Evolutionary conservation across 805 yeast genomes (phyloP), one percentile per base, ranked within the genome.

Genomic region (Lachancea fermentati): DNA sequence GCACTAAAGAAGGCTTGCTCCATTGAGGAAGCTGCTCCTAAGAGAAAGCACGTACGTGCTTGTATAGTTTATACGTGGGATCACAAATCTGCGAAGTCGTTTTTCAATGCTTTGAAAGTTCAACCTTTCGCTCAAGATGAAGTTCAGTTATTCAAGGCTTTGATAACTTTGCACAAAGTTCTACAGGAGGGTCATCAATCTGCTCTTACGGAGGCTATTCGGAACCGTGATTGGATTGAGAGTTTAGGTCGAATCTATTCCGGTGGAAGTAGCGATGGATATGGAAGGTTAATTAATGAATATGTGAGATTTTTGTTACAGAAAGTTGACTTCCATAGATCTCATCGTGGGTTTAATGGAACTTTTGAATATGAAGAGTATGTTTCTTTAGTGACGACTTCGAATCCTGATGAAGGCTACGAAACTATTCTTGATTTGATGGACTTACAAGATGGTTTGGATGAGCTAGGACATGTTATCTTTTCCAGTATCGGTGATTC

Each of bases 41-140:
- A 91, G 63, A 72, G 98, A 51, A 91, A 91, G 61, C 98, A 91
- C 64, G 97, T 91, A 4, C 72, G 98, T 55, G 87, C 95, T 1
- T 87, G 96, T 67, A 89, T 89, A 45, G 95, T 91, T 29, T 89
- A 82, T 63, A 87, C 97, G 1, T 91, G 97, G 96, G 98, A 93
- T 62, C 91, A 86, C 55, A 82, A 84, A 58, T 78, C 86, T 30
- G 79, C 94, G 3, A 72, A 78, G 43, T 85, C 85, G 7, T 85
- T 89, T 54, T 91, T 96, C 91, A 79, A 84, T 52, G 79, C 81
- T 2, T 68, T 91, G 46, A 86, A 85, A 61, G 63, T 82, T 39
- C 78, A 80, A 46, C 95, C 97, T 1, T 67, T 89, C 43, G 88
- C 81, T 47, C 44, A 43, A 42, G 91, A 85, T 54, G 95, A 87